Percentiles rank a stretch among this genome's conserved stretches.
Evolutionary conservation across 495 filamentous ascomycete species (phyloP).

Genomic region (Aspergillus incahuasiensis): DNA sequence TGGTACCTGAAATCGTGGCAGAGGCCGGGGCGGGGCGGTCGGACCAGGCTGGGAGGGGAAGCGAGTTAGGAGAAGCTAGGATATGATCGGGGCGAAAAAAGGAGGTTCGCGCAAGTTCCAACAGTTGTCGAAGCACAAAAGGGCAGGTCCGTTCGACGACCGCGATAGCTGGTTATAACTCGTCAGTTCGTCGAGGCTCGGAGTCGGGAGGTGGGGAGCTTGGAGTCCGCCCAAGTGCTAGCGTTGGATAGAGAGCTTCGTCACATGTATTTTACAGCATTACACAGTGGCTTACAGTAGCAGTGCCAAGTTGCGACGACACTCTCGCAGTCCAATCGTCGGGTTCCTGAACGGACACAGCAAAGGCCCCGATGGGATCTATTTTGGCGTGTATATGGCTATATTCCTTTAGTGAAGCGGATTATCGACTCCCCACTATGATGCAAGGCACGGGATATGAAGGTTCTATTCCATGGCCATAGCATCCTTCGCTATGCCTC

Average conservation of each 20-base stretch:
- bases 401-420: neutral
- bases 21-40: slow-evolving; percentile 15
- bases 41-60: slow-evolving; percentile 5
- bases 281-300: neutral
- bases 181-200: slow-evolving; percentile 17
- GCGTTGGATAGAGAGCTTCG: neutral
- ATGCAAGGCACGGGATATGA: slow-evolving; percentile 13
- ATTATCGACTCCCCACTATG: neutral
- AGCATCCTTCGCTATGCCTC: neutral
- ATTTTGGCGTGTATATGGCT: neutral
- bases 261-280: neutral
- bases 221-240: neutral
- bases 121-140: neutral
- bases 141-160: neutral
- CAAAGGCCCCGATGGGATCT: neutral
- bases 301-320: neutral
- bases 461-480: neutral
- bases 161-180: neutral
- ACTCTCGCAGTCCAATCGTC: neutral
- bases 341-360: neutral
- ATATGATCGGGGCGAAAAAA: slow-evolving; percentile 16
- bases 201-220: slow-evolving; percentile 26
- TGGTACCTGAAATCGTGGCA: slow-evolving; percentile 1
- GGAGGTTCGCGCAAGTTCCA: slow-evolving; percentile 2
- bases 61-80: slow-evolving; percentile 7